Evolutionary conservation across 2,329 filamentous ascomycete species (phyloP).

Genomic region (Botrytis porri): DNA sequence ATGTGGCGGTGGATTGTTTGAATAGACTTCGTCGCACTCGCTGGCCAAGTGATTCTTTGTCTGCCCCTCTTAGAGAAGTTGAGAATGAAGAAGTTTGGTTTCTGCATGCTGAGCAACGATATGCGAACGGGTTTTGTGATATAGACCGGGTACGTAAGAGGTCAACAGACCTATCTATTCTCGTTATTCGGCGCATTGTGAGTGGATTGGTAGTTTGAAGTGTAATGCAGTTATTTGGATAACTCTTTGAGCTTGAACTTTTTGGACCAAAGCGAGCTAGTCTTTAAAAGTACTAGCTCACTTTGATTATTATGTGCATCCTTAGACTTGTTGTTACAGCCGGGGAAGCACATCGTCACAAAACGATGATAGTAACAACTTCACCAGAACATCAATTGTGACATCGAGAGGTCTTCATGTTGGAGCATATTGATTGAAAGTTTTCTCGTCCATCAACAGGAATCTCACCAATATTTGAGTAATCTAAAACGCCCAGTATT

Average conservation of each 20-base stretch:
- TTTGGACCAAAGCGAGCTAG: slow-evolving; percentile 15
- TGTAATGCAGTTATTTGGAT: slow-evolving; percentile 1
- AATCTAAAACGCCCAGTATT: neutral
- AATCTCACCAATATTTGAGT: neutral
- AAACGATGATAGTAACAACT: neutral
- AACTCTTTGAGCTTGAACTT: slow-evolving; percentile 25
- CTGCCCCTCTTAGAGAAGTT: slow-evolving; percentile 27
- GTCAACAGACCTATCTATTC: slow-evolving; percentile 35
- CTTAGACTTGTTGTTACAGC: neutral
- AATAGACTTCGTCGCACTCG: slow-evolving; percentile 48
- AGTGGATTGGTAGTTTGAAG: neutral
- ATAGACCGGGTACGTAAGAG: slow-evolving; percentile 25
- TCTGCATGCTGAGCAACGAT: slow-evolving; percentile 34
- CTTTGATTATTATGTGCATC: neutral
- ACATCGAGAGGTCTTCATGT: neutral
- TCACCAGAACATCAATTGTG: neutral
- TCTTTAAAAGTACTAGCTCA: slow-evolving; percentile 22
- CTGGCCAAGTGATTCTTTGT: slow-evolving; percentile 41
- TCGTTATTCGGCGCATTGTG: slow-evolving; percentile 38
- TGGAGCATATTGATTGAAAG: neutral
- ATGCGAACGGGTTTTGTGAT: slow-evolving; percentile 22
- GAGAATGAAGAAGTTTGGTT: slow-evolving; percentile 34
- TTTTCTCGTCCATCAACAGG: neutral
- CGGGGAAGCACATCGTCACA: slow-evolving; percentile 7
- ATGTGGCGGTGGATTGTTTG: slow-evolving; percentile 49